phyloP scores from a whole-genome alignment of 2,329 filamentous ascomycete species.

The Cladophialophora chaetospira region DNA sequence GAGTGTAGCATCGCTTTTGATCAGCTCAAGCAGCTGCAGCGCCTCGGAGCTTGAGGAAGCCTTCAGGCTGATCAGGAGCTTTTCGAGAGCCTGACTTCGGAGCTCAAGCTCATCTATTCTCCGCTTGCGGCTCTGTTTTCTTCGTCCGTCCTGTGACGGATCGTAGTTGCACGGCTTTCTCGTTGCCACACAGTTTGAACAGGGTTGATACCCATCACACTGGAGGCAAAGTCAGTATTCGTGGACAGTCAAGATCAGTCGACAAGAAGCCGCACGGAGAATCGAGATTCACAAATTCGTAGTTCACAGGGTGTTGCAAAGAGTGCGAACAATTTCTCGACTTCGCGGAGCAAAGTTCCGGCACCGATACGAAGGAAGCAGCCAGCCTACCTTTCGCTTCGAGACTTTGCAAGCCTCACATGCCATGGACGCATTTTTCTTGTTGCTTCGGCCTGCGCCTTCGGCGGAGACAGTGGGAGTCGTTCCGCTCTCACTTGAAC shows the following conservation, averaged over 20 bases:
- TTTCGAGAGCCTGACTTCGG: conserved; percentile 38
- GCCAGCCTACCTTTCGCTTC: conserved; percentile 20
- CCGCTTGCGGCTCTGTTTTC: conserved; percentile 42
- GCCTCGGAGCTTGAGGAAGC: conserved; percentile 35
- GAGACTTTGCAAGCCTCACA: conserved; percentile 19
- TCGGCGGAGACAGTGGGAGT: neutral
- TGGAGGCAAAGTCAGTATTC: conserved; percentile 26
- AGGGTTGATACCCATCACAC: conserved; percentile 40
- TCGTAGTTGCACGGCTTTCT: conserved; percentile 41
- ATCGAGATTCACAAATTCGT: too few relatives aligned
- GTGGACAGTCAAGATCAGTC: neutral
- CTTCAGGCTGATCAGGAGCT: conserved; percentile 37
- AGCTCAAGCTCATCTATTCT: conserved; percentile 40
- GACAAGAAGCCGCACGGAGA: too few relatives aligned
- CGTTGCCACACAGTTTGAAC: conserved; percentile 39
- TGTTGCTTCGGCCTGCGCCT: neutral
- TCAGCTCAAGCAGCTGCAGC: conserved; percentile 35
- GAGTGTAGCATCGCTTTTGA: conserved; percentile 36
- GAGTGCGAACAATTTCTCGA: too few relatives aligned
- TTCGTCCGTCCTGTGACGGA: conserved; percentile 40
- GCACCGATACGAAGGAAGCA: neutral
- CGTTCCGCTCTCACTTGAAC: neutral
- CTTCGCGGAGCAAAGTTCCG: neutral
- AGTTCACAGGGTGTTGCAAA: too few relatives aligned
- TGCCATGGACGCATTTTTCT: conserved; percentile 19